phyloP scores from a whole-genome alignment of 495 filamentous ascomycete genomes.

The Penicillium odoratum region DNA sequence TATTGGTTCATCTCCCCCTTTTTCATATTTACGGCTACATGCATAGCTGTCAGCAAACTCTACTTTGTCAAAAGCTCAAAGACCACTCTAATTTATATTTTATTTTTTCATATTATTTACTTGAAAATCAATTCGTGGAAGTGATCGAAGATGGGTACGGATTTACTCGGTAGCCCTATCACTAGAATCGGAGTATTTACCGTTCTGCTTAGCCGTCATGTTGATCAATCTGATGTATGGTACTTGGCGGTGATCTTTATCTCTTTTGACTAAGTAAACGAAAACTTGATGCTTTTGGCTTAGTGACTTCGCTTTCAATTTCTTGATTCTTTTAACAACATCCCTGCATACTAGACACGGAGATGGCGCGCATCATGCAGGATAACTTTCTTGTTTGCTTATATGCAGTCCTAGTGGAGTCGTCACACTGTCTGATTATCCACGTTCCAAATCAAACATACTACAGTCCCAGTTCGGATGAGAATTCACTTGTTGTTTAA shows the following conservation, averaged over 20 bases:
- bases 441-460: slow-evolving; percentile 12
- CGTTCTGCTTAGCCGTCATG: slow-evolving; percentile 13
- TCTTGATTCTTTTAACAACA: no score
- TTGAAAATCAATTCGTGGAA: no score
- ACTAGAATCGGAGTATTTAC: slow-evolving; percentile 23
- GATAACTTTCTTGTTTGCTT: slow-evolving; percentile 27
- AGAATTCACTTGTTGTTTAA: no score
- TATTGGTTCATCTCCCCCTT: slow-evolving; percentile 15
- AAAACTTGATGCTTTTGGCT: not conserved
- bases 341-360: no score
- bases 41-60: no score
- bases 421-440: slow-evolving; percentile 8
- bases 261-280: not conserved
- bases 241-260: slow-evolving; percentile 21
- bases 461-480: not conserved
- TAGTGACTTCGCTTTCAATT: not conserved
- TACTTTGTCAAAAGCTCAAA: no score
- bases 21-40: no score
- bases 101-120: no score
- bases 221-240: slow-evolving; percentile 33
- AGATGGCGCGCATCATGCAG: slow-evolving; percentile 26
- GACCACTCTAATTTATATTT: no score
- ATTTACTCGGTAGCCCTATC: slow-evolving; percentile 5
- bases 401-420: slow-evolving; percentile 7
- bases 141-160: no score